phyloP scores from a whole-genome alignment of 495 filamentous ascomycete genomes.

The Podospora didyma region DNA sequence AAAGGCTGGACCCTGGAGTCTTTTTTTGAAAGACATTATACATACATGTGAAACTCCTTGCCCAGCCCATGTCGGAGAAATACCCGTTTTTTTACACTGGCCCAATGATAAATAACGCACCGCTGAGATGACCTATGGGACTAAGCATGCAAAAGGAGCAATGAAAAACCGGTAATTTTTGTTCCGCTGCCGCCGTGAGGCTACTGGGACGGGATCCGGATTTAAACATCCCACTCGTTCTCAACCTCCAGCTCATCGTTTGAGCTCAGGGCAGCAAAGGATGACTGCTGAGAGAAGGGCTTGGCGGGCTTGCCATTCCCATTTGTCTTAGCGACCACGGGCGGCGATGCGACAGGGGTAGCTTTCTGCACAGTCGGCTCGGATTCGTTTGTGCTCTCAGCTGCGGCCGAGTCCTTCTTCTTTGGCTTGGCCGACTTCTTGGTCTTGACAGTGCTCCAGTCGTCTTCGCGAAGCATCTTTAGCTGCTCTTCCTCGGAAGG shows the following conservation, averaged over 20 bases:
- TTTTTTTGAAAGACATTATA: slow-evolving; percentile 18
- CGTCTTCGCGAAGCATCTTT: slow-evolving; percentile 58
- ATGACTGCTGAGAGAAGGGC: slow-evolving; percentile 36
- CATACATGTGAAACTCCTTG: slow-evolving; percentile 24
- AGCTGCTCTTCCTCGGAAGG: slow-evolving; percentile 87
- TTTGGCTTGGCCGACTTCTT: slow-evolving; percentile 57
- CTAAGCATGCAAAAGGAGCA: neutral
- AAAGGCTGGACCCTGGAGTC: slow-evolving; percentile 13
- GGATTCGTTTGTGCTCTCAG: slow-evolving; percentile 25
- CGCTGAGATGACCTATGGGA: neutral
- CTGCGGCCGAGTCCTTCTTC: slow-evolving; percentile 31
- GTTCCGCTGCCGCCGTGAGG: no score
- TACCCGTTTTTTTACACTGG: slow-evolving; percentile 1
- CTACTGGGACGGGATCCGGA: neutral
- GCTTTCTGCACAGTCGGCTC: slow-evolving; percentile 16
- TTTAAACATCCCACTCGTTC: slow-evolving; percentile 48
- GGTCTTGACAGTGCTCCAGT: slow-evolving; percentile 73
- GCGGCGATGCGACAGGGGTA: slow-evolving; percentile 2
- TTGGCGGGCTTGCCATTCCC: slow-evolving; percentile 24
- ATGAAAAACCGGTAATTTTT: neutral
- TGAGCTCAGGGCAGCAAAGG: slow-evolving; percentile 46
- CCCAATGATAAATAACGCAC: neutral
- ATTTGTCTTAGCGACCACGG: slow-evolving; percentile 18
- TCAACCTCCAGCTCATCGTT: slow-evolving; percentile 37
- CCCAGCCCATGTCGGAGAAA: slow-evolving; percentile 10